phyloP scores from a whole-genome alignment of 139 green algal genomes.

The Ettlia oleoabundans region DNA sequence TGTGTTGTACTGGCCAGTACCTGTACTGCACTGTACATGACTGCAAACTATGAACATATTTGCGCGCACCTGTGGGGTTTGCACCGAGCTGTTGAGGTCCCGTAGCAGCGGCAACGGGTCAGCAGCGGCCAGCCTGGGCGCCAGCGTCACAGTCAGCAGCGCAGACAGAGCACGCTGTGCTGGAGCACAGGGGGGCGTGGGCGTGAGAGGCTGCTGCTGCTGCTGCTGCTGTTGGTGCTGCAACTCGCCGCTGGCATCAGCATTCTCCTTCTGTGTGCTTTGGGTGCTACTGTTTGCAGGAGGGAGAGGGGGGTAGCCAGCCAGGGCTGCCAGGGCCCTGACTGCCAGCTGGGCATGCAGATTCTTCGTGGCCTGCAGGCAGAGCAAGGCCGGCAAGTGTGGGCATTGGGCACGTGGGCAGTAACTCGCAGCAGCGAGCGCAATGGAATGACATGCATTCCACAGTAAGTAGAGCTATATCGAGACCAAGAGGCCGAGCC shows the following conservation, averaged over 20 bases:
- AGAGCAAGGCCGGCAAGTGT: not conserved
- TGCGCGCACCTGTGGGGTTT: conserved; percentile 65
- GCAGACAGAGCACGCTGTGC: conserved; percentile 59
- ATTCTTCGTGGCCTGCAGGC: conserved; percentile 67
- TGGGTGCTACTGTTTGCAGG: too few relatives aligned
- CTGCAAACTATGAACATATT: too few relatives aligned
- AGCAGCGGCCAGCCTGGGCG: conserved; percentile 57
- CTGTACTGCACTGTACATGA: too few relatives aligned
- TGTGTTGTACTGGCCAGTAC: too few relatives aligned
- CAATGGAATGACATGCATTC: too few relatives aligned
- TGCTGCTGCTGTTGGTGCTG: not conserved
- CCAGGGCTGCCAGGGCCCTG: conserved; percentile 65
- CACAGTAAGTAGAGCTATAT: too few relatives aligned
- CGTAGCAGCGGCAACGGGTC: conserved; percentile 75
- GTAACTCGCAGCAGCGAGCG: not conserved
- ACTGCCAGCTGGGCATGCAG: conserved; percentile 83
- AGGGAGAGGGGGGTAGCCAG: conserved; percentile 46
- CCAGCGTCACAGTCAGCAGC: conserved; percentile 86
- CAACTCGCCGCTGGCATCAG: not conserved
- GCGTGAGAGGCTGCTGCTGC: too few relatives aligned
- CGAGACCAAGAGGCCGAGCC: not conserved
- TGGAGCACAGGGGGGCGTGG: conserved; percentile 10
- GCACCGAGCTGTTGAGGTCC: conserved; percentile 64
- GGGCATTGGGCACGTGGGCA: not conserved
- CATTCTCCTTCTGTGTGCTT: too few relatives aligned